Evolutionary conservation across 306 rosid species (phyloP), one percentile per base, ranked within the genome.

Genomic region (Mucuna pruriens): DNA sequence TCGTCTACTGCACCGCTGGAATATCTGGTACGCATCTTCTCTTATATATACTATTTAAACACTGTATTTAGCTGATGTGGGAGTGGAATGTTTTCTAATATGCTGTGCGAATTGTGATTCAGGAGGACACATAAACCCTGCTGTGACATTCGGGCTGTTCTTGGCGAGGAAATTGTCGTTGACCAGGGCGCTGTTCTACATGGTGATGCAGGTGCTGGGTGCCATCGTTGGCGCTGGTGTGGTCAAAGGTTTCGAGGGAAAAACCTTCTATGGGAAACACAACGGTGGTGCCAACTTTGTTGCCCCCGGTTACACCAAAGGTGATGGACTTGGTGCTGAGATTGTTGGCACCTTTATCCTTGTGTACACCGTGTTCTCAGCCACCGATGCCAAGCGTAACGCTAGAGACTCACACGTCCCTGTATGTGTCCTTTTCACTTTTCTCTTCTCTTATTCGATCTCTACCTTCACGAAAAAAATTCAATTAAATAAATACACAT

Each of bases 21-120:
- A 94, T 94, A 84, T 94, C 98, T 66, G 98, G 98, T 91, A 6
- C n/a, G n/a, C n/a, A n/a, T n/a, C n/a, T n/a, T n/a, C n/a, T n/a
- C n/a, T n/a, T 19, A 51, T 2, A 17, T 2, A 51, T n/a, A n/a
- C n/a, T n/a, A n/a, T n/a, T n/a, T n/a, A n/a, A n/a, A n/a, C n/a
- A n/a, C n/a, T n/a, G n/a, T n/a, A n/a, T n/a, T n/a, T n/a, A n/a
- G n/a, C n/a, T n/a, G n/a, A n/a, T 22, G 42, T 64, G 0, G 0
- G n/a, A n/a, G n/a, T n/a, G n/a, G n/a, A n/a, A n/a, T n/a, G n/a
- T n/a, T n/a, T n/a, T n/a, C n/a, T n/a, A n/a, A n/a, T 20, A 0
- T 44, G 60, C 1, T 55, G 38, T 60, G 3, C 13, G 31, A 3
- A 29, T 29, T 29, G 17, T 66, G 40, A 13, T 76, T 65, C 86